A percentile compares a stretch with the other conserved stretches of the same genome.
Evolutionary conservation across 305 asterid genomes (phyloP).

Genomic region (Fraxinus platypoda): DNA sequence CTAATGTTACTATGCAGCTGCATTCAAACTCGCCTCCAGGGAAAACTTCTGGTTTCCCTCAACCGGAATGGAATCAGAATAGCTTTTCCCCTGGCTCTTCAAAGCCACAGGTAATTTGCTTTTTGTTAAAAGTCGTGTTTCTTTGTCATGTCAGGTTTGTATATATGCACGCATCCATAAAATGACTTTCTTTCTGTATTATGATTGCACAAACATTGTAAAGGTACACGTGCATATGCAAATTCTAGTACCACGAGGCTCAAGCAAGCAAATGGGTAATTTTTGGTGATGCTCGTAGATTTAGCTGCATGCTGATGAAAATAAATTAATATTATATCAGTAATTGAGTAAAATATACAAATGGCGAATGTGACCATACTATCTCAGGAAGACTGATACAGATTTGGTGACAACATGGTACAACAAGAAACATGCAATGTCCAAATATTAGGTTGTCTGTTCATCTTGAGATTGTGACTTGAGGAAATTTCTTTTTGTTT

Average conservation of each 20-base stretch:
- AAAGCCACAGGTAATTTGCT: conserved; percentile 46
- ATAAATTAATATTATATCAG: neutral
- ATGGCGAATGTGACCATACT: neutral
- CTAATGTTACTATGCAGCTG: conserved; percentile 24
- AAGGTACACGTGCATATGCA: neutral
- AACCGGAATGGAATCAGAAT: conserved; percentile 32
- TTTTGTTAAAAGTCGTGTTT: neutral
- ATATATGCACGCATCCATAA: neutral
- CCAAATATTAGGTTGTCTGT: neutral
- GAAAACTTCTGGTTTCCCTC: conserved; percentile 34
- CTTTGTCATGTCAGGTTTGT: neutral
- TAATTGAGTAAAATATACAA: neutral
- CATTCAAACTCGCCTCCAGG: conserved; percentile 19
- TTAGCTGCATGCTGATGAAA: neutral
- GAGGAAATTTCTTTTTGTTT: neutral
- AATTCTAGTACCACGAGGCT: neutral
- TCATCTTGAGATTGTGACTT: neutral
- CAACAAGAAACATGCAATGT: neutral
- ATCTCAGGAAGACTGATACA: neutral
- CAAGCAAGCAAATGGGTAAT: neutral
- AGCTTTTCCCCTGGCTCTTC: conserved; percentile 35
- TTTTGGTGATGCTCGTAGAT: neutral
- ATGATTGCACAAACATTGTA: neutral
- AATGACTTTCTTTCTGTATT: neutral
- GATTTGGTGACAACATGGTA: neutral